Base-by-base conservation (phyloP, 2,329 filamentous ascomycete species). In the Nigrospora sphaerica region DNA sequence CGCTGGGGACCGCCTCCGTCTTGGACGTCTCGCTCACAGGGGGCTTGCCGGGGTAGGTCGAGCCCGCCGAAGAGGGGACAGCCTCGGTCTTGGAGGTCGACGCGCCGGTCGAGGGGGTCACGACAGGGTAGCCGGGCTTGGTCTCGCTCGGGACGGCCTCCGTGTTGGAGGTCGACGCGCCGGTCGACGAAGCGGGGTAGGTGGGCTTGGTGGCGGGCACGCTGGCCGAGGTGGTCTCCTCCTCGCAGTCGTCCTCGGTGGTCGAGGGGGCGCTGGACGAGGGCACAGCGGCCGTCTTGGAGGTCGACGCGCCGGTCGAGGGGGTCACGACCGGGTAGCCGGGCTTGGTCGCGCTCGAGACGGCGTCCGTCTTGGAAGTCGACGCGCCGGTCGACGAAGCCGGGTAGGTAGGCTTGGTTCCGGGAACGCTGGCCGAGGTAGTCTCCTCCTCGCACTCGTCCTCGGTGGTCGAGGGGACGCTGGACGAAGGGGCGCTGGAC, bases 11-110 rank as follows among this genome's bases (percentile, higher is more conserved):
- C 6, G 23, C 23, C 23, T 28, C 23, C 23, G 23, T 28, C 19
- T 28, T 28, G 39, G 19, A 17, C 12, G 13, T 32, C 23, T 28
- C 23, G 23, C 23, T 28, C 23, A 10, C 23, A 47, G 58, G 57
- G 10, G 47, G 52, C 37, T 56, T 54, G 23, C 56, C 60, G 35
- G 52, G 45, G 47, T 57, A 57, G 42, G 10, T 23, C 14, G 23
- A 9, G 23, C 23, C 23, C 6, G 23, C 10, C 23, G 23, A 28
- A 28, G 23, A 28, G 23, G 23, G 23, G 10, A 28, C 23, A 28
- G 23, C 23, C 23, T 28, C 23, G 7, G 23, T 28, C 19, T 28
- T 13, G 16, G 19, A 17, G 14, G 13, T 32, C 23, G 23, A 28
- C 7, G 13, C 9, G 4, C 17, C 12, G 17, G 41, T n/a, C 13